Conservation (phyloP, 768 basidiomycete species). For the Hemileccinum impolitum region DNA sequence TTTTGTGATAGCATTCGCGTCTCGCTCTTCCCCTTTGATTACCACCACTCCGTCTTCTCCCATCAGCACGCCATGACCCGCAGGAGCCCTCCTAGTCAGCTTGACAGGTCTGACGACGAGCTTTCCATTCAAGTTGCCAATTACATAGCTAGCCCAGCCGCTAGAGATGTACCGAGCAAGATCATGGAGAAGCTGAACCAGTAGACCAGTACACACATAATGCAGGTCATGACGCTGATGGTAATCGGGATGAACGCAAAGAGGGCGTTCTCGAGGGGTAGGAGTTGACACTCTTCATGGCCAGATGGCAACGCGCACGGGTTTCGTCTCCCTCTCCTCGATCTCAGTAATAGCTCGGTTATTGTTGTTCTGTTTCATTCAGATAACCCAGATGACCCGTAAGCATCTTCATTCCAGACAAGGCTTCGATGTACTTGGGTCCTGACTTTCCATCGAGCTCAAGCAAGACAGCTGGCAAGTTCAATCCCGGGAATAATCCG, state of each 20-base stretch:
- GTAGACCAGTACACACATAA: constrained; percentile 16
- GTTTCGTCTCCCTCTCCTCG: constrained; percentile 8
- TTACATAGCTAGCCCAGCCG: constrained; percentile 23
- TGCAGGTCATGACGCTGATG: constrained; percentile 23
- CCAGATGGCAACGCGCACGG: constrained; percentile 17
- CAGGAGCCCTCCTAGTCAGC: constrained; percentile 19
- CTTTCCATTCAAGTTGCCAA: constrained; percentile 28
- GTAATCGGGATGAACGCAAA: constrained; percentile 23
- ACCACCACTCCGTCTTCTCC: constrained; percentile 21
- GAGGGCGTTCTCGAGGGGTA: constrained; percentile 1
- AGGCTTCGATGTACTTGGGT: constrained; percentile 25
- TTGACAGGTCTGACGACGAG: constrained; percentile 14
- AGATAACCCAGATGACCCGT: constrained; percentile 30
- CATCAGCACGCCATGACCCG: constrained; percentile 29
- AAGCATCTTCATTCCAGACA: constrained; percentile 29
- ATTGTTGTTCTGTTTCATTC: constrained; percentile 12
- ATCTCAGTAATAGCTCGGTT: background rate
- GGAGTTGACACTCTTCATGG: constrained; percentile 8
- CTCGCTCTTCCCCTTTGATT: constrained; percentile 26
- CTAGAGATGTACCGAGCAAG: constrained; percentile 30
- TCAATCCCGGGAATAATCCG: constrained; percentile 30
- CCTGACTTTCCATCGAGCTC: constrained; percentile 29
- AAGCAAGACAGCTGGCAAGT: constrained; percentile 25
- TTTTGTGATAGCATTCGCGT: constrained; percentile 29
- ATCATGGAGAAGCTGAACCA: constrained; percentile 34